phyloP scores from a whole-genome alignment of 495 filamentous ascomycete genomes.

The Neurospora intermedia region DNA sequence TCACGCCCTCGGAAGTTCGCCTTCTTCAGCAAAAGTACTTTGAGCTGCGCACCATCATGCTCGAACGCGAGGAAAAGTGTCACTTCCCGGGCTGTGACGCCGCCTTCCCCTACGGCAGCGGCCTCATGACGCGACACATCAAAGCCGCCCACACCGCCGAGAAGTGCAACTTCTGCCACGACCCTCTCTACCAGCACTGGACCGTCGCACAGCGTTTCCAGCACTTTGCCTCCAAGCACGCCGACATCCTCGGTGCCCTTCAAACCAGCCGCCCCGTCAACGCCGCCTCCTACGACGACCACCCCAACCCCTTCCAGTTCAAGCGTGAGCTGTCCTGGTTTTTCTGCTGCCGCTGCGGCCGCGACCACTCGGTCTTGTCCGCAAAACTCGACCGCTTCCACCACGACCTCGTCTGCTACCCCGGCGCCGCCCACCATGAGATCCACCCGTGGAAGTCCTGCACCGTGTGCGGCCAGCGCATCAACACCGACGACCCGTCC shows the following conservation, averaged over 20 bases:
- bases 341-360: slow-evolving; percentile 19
- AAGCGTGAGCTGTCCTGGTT: slow-evolving; percentile 2
- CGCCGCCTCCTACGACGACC: not conserved
- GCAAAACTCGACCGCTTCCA: slow-evolving; percentile 7
- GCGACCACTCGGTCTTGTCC: slow-evolving; percentile 10
- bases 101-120: slow-evolving; percentile 15
- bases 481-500: not conserved
- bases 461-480: slow-evolving; percentile 2
- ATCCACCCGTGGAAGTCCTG: not conserved
- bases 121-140: slow-evolving; percentile 22
- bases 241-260: not conserved
- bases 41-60: slow-evolving; percentile 21
- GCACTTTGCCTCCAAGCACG: slow-evolving; percentile 12
- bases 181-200: slow-evolving; percentile 18
- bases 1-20: slow-evolving; percentile 29
- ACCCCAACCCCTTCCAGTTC: not conserved
- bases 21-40: slow-evolving; percentile 23
- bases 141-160: slow-evolving; percentile 14
- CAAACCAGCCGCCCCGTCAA: not conserved
- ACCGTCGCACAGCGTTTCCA: slow-evolving; percentile 2
- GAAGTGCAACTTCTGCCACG: slow-evolving; percentile 20
- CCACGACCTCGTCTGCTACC: slow-evolving; percentile 16
- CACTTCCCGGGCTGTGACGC: slow-evolving; percentile 22
- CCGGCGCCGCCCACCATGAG: slow-evolving; percentile 1
- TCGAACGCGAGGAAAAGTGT: slow-evolving; percentile 24